Base-by-base conservation (phyloP, 2,329 filamentous ascomycete species). In the Ceratocystis colombiana region DNA sequence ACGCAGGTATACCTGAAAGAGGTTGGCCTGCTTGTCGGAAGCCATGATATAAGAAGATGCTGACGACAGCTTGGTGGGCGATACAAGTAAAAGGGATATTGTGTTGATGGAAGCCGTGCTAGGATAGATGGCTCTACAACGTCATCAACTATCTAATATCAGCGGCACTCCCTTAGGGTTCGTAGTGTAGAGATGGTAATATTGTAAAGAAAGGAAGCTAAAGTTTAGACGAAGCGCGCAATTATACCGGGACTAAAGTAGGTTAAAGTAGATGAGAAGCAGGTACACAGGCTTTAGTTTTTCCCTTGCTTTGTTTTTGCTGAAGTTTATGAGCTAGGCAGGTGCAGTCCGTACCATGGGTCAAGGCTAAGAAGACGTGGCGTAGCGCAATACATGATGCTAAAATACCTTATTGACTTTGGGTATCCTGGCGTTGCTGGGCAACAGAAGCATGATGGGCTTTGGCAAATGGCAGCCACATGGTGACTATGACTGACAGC, bases 1-100 rank as follows among this genome's bases (percentile, higher is more conserved):
- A 62, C 93, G 89, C 50, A 97, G 82, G 73, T 89, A 96, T 67
- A 97, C 93, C 76, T 96, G 88, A 74, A 97, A 97, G 46, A 96
- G 84, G 69, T 83, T 84, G 68, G 76, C 17, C 12, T 62, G 61
- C 12, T 66, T 66, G 17, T 66, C 65, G n/a, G 61, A 45, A 25
- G 28, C 41, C 46, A 57, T 57, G 22, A 33, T 41, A 25, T 6
- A 8, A 6, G 22, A 44, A 46, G n/a, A 62, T 20, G 33, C 37
- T 22, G 37, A 17, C 41, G 5, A 30, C 6, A 33, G 30, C 6
- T 33, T 33, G 6, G 30, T 45, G 20, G 20, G 10, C 61, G 59
- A 37, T 37, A 41, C 37, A 15, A 15, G 15, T 5, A 41, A 41
- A 25, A 41, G 59, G 30, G 30, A 30, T 41, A 1, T 1, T 10